Base-by-base conservation (phyloP, 805 yeast genomes). In the Candida sanyiensis region DNA sequence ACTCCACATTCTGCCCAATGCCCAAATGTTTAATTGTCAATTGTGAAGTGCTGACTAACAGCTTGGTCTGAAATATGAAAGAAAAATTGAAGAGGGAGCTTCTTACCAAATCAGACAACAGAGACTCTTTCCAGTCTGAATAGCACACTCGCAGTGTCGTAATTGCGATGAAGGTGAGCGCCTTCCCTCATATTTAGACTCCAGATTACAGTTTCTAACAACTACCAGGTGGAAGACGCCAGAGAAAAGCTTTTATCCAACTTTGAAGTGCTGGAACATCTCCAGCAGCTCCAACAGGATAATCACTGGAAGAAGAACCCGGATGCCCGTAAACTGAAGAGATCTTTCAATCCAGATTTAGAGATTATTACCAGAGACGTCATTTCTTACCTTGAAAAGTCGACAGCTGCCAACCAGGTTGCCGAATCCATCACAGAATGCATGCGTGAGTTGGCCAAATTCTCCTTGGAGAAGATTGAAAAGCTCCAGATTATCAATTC, bases 401-500 rank as follows among this genome's bases (percentile, higher is more conserved):
- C 39, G 1, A 23, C 43, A 15, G 48, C 49, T 0, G 44, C 44
- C 7, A 43, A 51, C 3, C 62, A 63, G 10, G 45, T 61, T 1
- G 38, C 51, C 10, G 57, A 52, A 20, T 38, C 58, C 16, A 55
- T 53, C 34, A 52, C 58, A 8, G 53, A 50, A 13, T 43, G 62
- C 6, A 56, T 64, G 49, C 45, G 38, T 20, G 47, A 45, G 7
- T 40, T 64, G 18, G 52, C 61, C 15, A 42, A 63, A 24, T 78
- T 71, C 44, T 72, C 70, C 21, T 64, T 90, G 38, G 88, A 82
- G 62, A 84, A 86, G 58, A 79, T 84, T 19, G 98, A 90, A 54
- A 77, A 80, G 48, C 64, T 90, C 28, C 96, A 90, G 61, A 75
- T 90, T 28, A 72, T 89, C 40, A 89, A 90, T 57, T 67, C 79